Evolutionary conservation across 768 basidiomycete genomes (phyloP).

Genomic region (Rubroboletus satanas): DNA sequence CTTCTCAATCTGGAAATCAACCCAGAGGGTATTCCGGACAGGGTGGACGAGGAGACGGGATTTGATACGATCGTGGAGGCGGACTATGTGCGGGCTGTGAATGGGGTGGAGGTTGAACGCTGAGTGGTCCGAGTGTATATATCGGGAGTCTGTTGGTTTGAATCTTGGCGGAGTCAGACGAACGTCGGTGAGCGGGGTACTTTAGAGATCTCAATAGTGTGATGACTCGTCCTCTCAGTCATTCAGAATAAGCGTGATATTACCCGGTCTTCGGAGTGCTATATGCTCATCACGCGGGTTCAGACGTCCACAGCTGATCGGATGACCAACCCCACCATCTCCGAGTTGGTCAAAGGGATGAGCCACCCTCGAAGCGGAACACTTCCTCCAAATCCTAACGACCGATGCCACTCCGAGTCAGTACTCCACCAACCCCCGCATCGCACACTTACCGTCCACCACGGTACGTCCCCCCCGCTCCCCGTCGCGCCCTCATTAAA

Average conservation of each 20-base stretch:
- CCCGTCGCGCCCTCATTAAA: conserved; percentile 67
- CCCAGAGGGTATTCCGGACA: conserved; percentile 35
- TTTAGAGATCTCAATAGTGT: background rate
- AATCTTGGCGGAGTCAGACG: background rate
- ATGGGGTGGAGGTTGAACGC: conserved; percentile 46
- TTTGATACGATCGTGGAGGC: conserved; percentile 56
- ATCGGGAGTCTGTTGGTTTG: background rate
- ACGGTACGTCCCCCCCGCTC: conserved; percentile 63
- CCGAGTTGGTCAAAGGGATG: conserved; percentile 3
- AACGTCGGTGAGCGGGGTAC: background rate
- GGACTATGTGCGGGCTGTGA: conserved; percentile 40
- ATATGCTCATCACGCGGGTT: background rate
- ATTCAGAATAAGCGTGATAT: background rate
- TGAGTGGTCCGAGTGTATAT: background rate
- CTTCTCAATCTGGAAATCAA: conserved; percentile 49
- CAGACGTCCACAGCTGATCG: background rate
- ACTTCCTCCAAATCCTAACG: conserved; percentile 59
- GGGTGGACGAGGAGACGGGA: conserved; percentile 26
- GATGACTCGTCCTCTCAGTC: too few relatives aligned
- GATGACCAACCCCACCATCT: too few relatives aligned
- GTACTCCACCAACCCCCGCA: background rate
- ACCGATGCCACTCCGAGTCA: background rate
- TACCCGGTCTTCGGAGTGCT: background rate
- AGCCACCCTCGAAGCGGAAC: conserved; percentile 58
- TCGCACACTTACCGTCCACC: conserved; percentile 54